phyloP scores from a whole-genome alignment of 768 basidiomycete genomes.

The Tulasnella calospora region DNA sequence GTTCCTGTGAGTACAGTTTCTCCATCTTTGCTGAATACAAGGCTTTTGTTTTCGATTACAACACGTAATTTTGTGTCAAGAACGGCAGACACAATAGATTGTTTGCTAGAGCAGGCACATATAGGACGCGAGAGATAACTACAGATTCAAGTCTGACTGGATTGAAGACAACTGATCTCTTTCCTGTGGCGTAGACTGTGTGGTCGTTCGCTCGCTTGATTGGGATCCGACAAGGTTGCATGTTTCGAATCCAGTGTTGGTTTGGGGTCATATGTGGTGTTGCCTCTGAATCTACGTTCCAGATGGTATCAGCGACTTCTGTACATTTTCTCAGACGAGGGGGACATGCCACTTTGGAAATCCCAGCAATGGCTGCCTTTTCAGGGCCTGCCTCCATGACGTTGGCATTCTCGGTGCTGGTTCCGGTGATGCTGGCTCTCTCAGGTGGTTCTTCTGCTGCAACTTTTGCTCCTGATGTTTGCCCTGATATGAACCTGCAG shows the following conservation, averaged over 20 bases:
- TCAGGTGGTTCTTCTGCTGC: too few species aligned
- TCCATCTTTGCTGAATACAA: background rate
- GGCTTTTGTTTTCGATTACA: background rate
- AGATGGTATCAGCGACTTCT: background rate
- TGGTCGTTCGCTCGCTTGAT: background rate
- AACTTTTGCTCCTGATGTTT: background rate
- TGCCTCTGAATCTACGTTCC: conserved; percentile 3
- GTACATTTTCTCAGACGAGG: too few species aligned
- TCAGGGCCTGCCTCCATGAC: too few species aligned
- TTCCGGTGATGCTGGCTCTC: too few species aligned
- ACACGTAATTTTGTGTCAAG: background rate
- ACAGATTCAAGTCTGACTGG: background rate
- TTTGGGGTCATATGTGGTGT: conserved; percentile 1
- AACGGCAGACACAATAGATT: background rate
- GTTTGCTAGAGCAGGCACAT: background rate
- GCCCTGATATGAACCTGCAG: background rate
- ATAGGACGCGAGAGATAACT: background rate
- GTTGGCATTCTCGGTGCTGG: too few species aligned
- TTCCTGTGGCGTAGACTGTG: background rate
- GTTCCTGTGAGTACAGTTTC: background rate
- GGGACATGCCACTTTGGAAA: background rate
- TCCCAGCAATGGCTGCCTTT: background rate
- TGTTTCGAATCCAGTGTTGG: background rate
- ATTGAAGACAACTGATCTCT: background rate
- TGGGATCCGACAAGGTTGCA: background rate